Conservation (phyloP, 768 basidiomycete genomes). For the Astraeus odoratus region DNA sequence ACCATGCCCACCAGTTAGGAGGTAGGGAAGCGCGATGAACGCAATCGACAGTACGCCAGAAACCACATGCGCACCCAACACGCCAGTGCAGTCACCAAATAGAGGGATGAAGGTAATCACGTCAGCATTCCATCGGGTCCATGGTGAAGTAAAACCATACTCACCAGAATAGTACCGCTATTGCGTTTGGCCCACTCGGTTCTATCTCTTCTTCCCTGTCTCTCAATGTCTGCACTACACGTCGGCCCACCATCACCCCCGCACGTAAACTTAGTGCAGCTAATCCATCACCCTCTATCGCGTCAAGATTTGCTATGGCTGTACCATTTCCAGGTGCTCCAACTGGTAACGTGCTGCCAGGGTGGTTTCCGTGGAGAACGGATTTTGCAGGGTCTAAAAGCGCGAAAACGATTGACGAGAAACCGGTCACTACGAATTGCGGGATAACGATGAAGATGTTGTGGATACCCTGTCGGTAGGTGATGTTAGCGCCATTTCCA, state of each 20-base stretch:
- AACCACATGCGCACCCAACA: too few species aligned
- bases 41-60: too few species aligned
- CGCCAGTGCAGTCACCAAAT: too few species aligned
- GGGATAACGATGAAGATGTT: conserved; percentile 92
- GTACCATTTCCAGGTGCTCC: conserved; percentile 7
- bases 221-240: conserved; percentile 4
- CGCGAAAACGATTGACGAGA: conserved; percentile 83
- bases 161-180: conserved; percentile 76
- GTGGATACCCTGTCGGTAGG: conserved; percentile 70
- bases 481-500: background rate
- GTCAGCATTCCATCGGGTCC: background rate
- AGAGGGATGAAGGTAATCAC: background rate
- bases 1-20: too few species aligned
- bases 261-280: background rate
- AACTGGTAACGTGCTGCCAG: conserved; percentile 8
- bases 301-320: conserved; percentile 1
- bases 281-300: background rate
- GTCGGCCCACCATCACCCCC: background rate
- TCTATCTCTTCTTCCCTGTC: conserved; percentile 1
- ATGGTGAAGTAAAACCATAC: conserved; percentile 18
- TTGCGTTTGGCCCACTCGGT: conserved; percentile 47
- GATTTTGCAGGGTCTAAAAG: conserved; percentile 65
- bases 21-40: too few species aligned
- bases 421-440: conserved; percentile 85
- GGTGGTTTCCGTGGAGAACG: conserved; percentile 30